A percentile compares a stretch with the other conserved stretches of the same genome.
Evolutionary conservation across 192 early-diverging fungal genomes (phyloP).

Genomic region (Lobosporangium transversale): DNA sequence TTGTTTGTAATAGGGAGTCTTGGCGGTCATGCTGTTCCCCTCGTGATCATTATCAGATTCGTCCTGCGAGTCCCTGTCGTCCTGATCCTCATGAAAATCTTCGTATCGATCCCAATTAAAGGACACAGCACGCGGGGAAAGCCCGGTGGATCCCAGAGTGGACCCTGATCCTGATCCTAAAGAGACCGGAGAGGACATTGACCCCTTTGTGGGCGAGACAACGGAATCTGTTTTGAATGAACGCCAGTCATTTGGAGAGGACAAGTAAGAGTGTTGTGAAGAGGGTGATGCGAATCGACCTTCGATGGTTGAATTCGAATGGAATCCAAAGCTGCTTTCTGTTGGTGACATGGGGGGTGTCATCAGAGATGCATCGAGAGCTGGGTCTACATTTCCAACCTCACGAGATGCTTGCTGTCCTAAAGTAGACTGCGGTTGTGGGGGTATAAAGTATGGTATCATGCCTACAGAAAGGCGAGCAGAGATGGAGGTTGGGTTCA

Average conservation of each 20-base stretch:
- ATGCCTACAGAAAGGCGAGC: conserved; percentile 46
- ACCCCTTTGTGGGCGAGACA: not conserved
- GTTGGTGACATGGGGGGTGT: conserved; percentile 52
- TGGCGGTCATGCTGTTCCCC: conserved; percentile 1
- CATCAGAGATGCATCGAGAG: conserved; percentile 30
- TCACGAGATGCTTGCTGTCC: conserved; percentile 5
- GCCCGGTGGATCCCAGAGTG: conserved; percentile 32
- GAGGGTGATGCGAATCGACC: conserved; percentile 19
- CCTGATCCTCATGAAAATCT: conserved; percentile 18
- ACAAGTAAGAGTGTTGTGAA: not conserved
- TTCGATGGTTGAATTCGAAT: conserved; percentile 26
- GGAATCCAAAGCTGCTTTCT: conserved; percentile 28
- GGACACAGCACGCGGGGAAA: too few relatives aligned
- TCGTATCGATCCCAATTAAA: conserved; percentile 46
- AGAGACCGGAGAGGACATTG: conserved; percentile 4
- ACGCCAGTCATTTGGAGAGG: not conserved
- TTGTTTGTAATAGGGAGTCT: conserved; percentile 19
- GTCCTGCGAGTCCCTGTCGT: conserved; percentile 8
- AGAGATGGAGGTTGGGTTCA: conserved; percentile 31
- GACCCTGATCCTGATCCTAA: not conserved
- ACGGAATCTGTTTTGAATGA: conserved; percentile 10
- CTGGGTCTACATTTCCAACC: not conserved
- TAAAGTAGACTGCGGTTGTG: conserved; percentile 15
- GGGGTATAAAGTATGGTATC: conserved; percentile 48
- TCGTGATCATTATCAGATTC: not conserved